A percentile compares a stretch with the other conserved stretches of the same genome.
phyloP scores from a whole-genome alignment of 1,284 basidiomycete genomes.

The Microbotryum violaceum region DNA sequence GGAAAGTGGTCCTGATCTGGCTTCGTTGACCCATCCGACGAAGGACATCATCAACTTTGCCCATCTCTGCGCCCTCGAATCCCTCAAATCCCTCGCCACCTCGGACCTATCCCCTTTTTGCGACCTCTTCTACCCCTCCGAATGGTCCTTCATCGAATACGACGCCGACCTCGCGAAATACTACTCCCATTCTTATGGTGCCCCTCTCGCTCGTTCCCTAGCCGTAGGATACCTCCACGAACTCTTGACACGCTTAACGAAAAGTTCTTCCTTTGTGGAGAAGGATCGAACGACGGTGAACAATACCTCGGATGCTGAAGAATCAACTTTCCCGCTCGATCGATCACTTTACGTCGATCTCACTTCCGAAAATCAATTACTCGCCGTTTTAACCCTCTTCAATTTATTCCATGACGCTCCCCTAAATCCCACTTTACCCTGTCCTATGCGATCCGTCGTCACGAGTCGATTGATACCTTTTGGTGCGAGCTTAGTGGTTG shows the following conservation, averaged over 20 bases:
- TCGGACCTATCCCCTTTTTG: no score
- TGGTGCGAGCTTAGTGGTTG: constrained; percentile 55
- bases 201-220: constrained; percentile 35
- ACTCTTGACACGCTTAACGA: constrained; percentile 65
- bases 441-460: constrained; percentile 43
- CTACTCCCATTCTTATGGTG: constrained; percentile 46
- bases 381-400: constrained; percentile 38
- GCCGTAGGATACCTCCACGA: constrained; percentile 72
- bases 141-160: constrained; percentile 34
- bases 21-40: no score
- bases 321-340: constrained; percentile 57
- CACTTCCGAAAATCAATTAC: constrained; percentile 24
- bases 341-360: constrained; percentile 23
- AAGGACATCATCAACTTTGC: constrained; percentile 57
- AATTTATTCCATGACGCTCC: constrained; percentile 71
- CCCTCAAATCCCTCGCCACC: constrained; percentile 46
- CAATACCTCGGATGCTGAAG: constrained; percentile 58
- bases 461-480: constrained; percentile 56
- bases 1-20: no score
- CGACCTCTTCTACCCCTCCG: no score
- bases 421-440: constrained; percentile 68
- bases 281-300: constrained; percentile 68
- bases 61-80: constrained; percentile 64
- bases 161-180: constrained; percentile 64
- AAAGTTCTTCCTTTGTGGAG: constrained; percentile 45